These are phyloP conservation scores for Vaccinium macrocarpon DNA, from an alignment of 148 eudicot species.

Conservation along the genomic window DNA sequence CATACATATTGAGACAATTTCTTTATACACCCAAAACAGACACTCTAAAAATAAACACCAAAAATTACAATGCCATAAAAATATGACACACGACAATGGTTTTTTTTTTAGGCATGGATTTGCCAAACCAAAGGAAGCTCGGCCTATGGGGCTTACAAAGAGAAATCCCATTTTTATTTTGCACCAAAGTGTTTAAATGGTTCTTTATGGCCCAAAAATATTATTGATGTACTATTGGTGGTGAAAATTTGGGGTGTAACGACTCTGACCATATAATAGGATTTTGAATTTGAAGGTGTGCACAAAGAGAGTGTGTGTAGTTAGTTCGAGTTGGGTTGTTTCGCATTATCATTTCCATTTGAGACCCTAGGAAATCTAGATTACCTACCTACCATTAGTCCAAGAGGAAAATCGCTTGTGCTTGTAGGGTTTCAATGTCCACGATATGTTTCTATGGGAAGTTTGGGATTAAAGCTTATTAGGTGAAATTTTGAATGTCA, in stretches of 20 bases:
- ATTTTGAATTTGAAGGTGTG: not conserved
- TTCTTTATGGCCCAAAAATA: not conserved
- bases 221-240: not conserved
- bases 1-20: no score
- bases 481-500: not conserved
- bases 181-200: not conserved
- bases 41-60: no score
- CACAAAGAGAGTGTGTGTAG: not conserved
- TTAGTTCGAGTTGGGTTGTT: not conserved
- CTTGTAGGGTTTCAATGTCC: not conserved
- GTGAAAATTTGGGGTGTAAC: not conserved
- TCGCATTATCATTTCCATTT: not conserved
- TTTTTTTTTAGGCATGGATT: no score
- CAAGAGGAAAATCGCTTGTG: not conserved
- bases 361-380: not conserved
- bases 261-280: not conserved
- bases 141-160: no score
- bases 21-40: no score
- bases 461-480: not conserved
- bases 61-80: no score
- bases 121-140: no score
- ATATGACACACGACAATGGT: no score
- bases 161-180: no score
- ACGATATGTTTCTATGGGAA: not conserved
- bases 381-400: not conserved